Base-by-base conservation (phyloP, 148 eudicot species). In the Camellia japonica region DNA sequence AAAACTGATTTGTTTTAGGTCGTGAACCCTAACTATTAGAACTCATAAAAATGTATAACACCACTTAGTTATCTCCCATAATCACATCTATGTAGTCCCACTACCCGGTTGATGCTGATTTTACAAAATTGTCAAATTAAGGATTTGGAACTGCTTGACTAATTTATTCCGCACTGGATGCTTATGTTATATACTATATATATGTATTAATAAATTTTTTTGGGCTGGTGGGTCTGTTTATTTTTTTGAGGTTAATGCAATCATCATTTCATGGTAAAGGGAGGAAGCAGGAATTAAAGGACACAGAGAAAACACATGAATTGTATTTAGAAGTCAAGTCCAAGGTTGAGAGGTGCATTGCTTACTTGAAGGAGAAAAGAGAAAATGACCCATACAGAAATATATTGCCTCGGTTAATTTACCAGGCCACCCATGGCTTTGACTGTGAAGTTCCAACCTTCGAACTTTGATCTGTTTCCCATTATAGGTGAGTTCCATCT, bases 341-440 rank as follows among this genome's bases (percentile, higher is more conserved):
- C 3, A 92, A 91, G 80, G 97, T 93, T 23, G 91, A 93, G 85
- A 87, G 55, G 4, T 87, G 92, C 83, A 84, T 93, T 64, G 83
- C 78, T 70, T 93, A 86, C 82, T 81, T 93, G 79, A 89, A 86
- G 81, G 88, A 89, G 84, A 93, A 91, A 59, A 88, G 95, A 78
- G 89, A 93, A 82, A 75, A 47, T 13, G 97, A 93, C 73, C 95
- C 97, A n/a, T 93, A 90, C 58, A 84, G 94, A 81, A 83, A 84
- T 82, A 42, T 93, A 19, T 6, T 85, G 56, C 67, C 89, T 70
- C 91, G 93, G 8, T 55, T 87, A n/a, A 7, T 84, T 41, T 93
- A 87, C 87, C 90, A 80, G 75, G 87, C 93, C 11, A 66, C 63
- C 1, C 86, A 93, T 75, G 94, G 93, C 44, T 68, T 69, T 64